Percentiles rank a stretch among this genome's conserved stretches.
phyloP scores from a whole-genome alignment of 768 basidiomycete species.

The Leccinum aurantiacum region DNA sequence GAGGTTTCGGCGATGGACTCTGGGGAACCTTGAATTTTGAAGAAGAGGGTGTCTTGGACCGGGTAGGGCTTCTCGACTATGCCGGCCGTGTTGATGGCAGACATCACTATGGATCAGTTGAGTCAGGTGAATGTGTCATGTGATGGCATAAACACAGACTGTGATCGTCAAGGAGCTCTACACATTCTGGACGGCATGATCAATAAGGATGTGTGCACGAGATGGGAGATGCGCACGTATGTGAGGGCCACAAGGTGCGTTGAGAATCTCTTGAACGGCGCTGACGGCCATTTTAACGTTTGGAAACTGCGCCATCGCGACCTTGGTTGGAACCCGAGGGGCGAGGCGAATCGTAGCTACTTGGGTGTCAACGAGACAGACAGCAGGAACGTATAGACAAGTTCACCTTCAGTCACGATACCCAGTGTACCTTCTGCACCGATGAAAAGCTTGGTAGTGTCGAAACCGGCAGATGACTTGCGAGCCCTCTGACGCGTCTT shows the following conservation, averaged over 20 bases:
- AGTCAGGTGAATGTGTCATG: not conserved
- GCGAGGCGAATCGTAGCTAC: slow-evolving; percentile 80
- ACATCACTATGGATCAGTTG: slow-evolving; percentile 54
- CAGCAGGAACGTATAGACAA: not conserved
- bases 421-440: slow-evolving; percentile 90
- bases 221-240: slow-evolving; percentile 54
- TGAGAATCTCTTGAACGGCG: slow-evolving; percentile 81
- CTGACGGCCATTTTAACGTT: slow-evolving; percentile 73
- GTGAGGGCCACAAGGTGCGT: slow-evolving; percentile 62
- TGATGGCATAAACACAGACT: slow-evolving; percentile 40
- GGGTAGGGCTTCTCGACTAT: slow-evolving; percentile 61
- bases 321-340: slow-evolving; percentile 77
- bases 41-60: slow-evolving; percentile 78
- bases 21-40: slow-evolving; percentile 85
- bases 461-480: slow-evolving; percentile 87
- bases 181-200: slow-evolving; percentile 58
- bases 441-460: slow-evolving; percentile 84
- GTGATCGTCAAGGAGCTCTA: slow-evolving; percentile 81
- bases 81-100: slow-evolving; percentile 69
- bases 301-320: slow-evolving; percentile 87
- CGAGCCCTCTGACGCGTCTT: slow-evolving; percentile 78
- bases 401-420: slow-evolving; percentile 79
- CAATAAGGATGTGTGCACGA: not conserved
- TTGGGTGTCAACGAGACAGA: not conserved
- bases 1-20: slow-evolving; percentile 58